These are phyloP conservation scores for Macroventuria anomochaeta DNA, from an alignment of 2,329 filamentous ascomycete species.

Conservation along the genomic window DNA sequence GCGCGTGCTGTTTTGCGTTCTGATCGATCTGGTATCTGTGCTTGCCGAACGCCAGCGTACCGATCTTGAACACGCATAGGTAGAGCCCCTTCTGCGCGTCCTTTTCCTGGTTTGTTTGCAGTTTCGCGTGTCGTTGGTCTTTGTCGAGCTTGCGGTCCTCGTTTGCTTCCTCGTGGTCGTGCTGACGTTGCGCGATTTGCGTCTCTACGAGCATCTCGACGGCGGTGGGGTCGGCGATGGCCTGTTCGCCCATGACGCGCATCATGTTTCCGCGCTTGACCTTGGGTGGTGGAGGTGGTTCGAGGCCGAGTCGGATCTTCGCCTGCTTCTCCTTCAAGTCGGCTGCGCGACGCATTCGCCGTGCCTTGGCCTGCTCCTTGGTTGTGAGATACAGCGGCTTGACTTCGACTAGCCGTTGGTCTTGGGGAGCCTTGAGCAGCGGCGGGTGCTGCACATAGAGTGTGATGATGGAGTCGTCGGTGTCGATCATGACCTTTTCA, in stretches of 20 bases:
- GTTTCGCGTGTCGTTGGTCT: conserved; percentile 84
- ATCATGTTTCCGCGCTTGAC: conserved; percentile 98
- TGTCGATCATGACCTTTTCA: conserved; percentile 73
- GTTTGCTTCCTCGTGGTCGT: conserved; percentile 79
- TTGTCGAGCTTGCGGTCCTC: conserved; percentile 87
- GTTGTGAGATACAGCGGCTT: conserved; percentile 93
- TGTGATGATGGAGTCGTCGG: conserved; percentile 85
- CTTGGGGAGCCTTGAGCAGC: conserved; percentile 87
- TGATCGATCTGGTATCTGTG: conserved; percentile 92
- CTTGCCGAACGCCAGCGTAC: conserved; percentile 87
- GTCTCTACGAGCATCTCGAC: conserved; percentile 93
- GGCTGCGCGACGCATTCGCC: conserved; percentile 87
- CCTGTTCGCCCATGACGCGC: conserved; percentile 91
- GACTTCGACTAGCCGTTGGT: conserved; percentile 76
- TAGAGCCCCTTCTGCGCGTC: conserved; percentile 87
- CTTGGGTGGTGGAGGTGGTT: conserved; percentile 90
- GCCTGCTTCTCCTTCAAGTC: conserved; percentile 96
- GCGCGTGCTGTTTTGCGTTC: conserved; percentile 86
- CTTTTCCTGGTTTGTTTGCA: conserved; percentile 80
- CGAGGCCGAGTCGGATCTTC: conserved; percentile 89
- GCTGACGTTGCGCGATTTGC: conserved; percentile 86
- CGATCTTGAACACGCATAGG: conserved; percentile 86
- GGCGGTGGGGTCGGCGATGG: conserved; percentile 94
- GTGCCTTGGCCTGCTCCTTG: conserved; percentile 89
- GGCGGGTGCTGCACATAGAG: conserved; percentile 93